These are phyloP conservation scores for Plasmodium billcollinsi DNA, from an alignment of 169 alveolate species.

Conservation along the genomic window DNA sequence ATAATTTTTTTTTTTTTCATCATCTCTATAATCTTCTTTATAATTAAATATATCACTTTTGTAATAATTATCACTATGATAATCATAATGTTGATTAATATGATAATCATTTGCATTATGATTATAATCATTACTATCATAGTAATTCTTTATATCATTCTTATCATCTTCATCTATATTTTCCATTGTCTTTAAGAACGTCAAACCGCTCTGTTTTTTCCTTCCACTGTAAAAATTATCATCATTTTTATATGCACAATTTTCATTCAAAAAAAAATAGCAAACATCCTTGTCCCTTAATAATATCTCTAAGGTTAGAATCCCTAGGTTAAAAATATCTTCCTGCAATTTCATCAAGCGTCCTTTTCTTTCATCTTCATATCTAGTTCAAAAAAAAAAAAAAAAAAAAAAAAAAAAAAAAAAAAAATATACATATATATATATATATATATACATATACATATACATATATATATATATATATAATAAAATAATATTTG, in stretches of 20 bases:
- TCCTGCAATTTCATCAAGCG: slow-evolving; percentile 20
- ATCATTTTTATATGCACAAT: slow-evolving; percentile 1
- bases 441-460: neutral
- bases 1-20: slow-evolving; percentile 27
- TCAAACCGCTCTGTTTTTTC: slow-evolving; percentile 13
- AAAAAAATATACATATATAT: neutral
- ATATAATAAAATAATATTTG: neutral
- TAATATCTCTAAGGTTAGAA: slow-evolving; percentile 31
- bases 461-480: neutral
- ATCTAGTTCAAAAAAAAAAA: neutral
- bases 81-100: too few relatives aligned
- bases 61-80: too few relatives aligned
- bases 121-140: too few relatives aligned
- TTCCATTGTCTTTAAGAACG: slow-evolving; percentile 11
- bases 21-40: neutral
- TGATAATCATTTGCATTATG: too few relatives aligned
- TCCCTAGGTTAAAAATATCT: slow-evolving; percentile 61
- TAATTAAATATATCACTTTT: too few relatives aligned
- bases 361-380: slow-evolving; percentile 15
- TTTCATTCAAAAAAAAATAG: slow-evolving; percentile 29
- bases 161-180: neutral
- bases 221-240: slow-evolving; percentile 33
- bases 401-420: neutral
- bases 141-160: too few relatives aligned
- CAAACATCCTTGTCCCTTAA: slow-evolving; percentile 22